These are phyloP conservation scores for Pseudogymnoascus sp. DNA, from an alignment of 2,329 filamentous ascomycete species.

Conservation along the genomic window DNA sequence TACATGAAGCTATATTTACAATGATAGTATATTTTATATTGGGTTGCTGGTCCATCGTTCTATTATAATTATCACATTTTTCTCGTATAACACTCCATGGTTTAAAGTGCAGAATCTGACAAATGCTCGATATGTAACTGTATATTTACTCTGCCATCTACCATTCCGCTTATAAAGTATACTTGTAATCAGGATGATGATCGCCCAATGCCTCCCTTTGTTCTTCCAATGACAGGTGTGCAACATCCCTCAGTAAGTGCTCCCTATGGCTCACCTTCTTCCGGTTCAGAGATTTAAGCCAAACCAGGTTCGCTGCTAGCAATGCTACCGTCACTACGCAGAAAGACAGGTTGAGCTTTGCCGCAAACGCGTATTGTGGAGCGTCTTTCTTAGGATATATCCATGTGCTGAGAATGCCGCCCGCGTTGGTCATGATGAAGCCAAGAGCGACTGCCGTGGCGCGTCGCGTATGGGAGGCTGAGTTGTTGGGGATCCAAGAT, in stretches of 20 bases:
- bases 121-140: not conserved
- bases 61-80: not conserved
- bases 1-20: not conserved
- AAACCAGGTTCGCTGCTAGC: not conserved
- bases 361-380: not conserved
- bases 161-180: not conserved
- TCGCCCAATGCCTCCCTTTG: constrained; percentile 2
- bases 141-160: not conserved
- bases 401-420: constrained; percentile 10
- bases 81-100: not conserved
- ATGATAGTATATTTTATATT: not conserved
- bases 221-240: not conserved
- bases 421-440: constrained; percentile 9
- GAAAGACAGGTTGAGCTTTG: not conserved
- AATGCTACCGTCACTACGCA: not conserved
- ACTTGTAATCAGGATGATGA: constrained; percentile 4
- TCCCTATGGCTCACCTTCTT: constrained; percentile 6
- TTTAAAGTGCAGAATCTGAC: not conserved
- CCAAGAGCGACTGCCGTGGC: constrained; percentile 5
- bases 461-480: constrained; percentile 3
- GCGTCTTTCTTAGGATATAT: constrained; percentile 9
- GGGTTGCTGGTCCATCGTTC: no score
- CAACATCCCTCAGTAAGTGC: not conserved
- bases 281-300: not conserved
- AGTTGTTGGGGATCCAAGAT: constrained; percentile 8